Percentiles rank a stretch among this genome's conserved stretches.
Conservation (phyloP, 139 green algal species). For the Ostreobium quekettii region DNA sequence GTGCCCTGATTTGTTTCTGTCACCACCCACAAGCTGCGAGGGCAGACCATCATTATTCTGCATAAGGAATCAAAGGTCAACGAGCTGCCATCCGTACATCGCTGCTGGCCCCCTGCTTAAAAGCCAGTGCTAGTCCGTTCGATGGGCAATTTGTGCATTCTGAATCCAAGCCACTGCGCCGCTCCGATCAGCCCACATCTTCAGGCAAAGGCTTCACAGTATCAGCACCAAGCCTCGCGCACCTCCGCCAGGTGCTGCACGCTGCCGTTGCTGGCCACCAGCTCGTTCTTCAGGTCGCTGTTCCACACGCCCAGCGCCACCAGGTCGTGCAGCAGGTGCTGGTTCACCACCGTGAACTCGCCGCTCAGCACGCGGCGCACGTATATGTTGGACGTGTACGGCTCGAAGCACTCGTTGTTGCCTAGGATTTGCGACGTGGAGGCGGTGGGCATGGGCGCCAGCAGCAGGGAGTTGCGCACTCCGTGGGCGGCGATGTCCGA, state of each 20-base stretch:
- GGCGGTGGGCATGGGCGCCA: constrained; percentile 97
- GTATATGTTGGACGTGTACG: constrained; percentile 99
- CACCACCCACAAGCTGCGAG: too few relatives aligned
- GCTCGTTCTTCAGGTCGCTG: constrained; percentile 86
- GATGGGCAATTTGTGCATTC: too few relatives aligned
- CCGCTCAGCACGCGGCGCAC: constrained; percentile 90
- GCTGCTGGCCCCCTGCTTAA: too few relatives aligned
- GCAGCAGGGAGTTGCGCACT: constrained; percentile 93
- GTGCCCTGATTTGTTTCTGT: too few relatives aligned
- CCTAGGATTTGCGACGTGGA: constrained; percentile 79
- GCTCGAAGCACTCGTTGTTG: constrained; percentile 95
- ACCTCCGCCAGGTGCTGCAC: constrained; percentile 46
- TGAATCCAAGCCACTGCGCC: too few relatives aligned
- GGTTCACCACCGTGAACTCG: constrained; percentile 93
- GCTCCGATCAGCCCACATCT: too few relatives aligned
- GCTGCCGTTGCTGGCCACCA: constrained; percentile 77
- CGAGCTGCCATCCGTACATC: too few relatives aligned
- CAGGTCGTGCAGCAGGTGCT: constrained; percentile 94
- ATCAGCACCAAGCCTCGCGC: too few relatives aligned
- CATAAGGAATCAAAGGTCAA: too few relatives aligned
- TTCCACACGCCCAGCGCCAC: constrained; percentile 83
- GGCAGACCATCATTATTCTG: too few relatives aligned
- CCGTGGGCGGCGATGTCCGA: constrained; percentile 66
- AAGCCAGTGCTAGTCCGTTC: too few relatives aligned
- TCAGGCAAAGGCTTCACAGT: too few relatives aligned